phyloP scores from a whole-genome alignment of 176 grass and related monocot genomes.

The Chrysopogon serrulatus region DNA sequence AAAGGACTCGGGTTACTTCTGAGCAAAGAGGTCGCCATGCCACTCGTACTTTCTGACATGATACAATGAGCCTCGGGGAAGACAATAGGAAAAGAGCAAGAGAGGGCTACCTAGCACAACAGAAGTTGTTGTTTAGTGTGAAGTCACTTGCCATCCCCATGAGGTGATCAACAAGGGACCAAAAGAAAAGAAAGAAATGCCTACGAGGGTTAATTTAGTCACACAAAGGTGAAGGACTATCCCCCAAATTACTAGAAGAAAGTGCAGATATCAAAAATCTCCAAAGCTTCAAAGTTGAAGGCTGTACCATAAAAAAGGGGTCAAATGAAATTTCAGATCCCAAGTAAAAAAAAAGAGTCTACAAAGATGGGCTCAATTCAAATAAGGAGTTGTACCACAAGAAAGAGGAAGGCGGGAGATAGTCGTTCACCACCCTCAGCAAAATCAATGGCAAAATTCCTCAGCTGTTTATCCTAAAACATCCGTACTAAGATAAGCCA shows the following conservation, averaged over 20 bases:
- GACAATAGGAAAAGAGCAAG: neutral
- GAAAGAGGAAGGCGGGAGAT: neutral
- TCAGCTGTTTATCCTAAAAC: neutral
- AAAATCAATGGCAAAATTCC: neutral
- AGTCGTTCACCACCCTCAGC: neutral
- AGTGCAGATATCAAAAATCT: too few relatives aligned
- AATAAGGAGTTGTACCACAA: too few relatives aligned
- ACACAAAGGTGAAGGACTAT: neutral
- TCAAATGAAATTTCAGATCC: too few relatives aligned
- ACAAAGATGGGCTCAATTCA: too few relatives aligned
- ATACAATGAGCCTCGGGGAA: neutral
- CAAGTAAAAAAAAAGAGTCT: too few relatives aligned
- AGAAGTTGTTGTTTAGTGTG: neutral
- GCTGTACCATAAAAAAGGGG: too few relatives aligned
- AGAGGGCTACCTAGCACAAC: neutral
- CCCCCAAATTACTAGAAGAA: neutral
- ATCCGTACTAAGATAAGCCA: neutral
- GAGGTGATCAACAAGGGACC: neutral
- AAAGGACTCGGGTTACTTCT: neutral
- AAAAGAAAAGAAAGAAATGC: neutral
- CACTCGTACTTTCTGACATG: neutral
- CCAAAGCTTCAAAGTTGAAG: neutral
- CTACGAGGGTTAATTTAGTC: neutral
- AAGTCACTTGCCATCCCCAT: neutral
- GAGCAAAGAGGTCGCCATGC: neutral